phyloP scores from a whole-genome alignment of 139 green algal genomes.

The Chlorella vulgaris region DNA sequence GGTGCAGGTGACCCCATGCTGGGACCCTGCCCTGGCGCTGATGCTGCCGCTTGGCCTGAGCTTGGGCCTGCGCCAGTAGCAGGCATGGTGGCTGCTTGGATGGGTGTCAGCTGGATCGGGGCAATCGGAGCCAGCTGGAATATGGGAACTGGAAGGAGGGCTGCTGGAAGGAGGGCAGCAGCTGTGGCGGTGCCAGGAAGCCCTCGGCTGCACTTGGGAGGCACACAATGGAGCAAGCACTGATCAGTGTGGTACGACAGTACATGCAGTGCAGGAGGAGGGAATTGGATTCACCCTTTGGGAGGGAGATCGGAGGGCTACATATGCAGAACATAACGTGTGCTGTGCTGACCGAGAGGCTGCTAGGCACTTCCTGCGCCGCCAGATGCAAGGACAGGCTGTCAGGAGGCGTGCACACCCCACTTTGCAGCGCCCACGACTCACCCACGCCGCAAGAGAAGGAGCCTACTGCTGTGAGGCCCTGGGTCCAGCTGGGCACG shows the following conservation, averaged over 20 bases:
- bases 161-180: not conserved
- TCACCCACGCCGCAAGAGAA: constrained; percentile 14
- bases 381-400: too few relatives aligned
- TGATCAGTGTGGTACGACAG: not conserved
- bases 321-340: too few relatives aligned
- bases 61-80: not conserved
- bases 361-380: too few relatives aligned
- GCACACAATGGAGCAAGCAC: not conserved
- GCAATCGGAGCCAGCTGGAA: not conserved
- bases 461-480: not conserved
- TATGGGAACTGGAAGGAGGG: not conserved
- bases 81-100: not conserved
- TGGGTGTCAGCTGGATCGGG: not conserved
- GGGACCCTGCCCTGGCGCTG: too few relatives aligned
- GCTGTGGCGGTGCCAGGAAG: not conserved
- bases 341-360: too few relatives aligned
- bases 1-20: too few relatives aligned
- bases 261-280: not conserved
- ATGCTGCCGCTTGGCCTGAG: too few relatives aligned
- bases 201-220: not conserved
- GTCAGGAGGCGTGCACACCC: too few relatives aligned
- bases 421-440: too few relatives aligned
- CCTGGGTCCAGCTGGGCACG: not conserved
- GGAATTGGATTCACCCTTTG: not conserved
- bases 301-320: not conserved